These are phyloP conservation scores for Rhododendron simsii DNA, from an alignment of 148 eudicot species.

Conservation along the genomic window DNA sequence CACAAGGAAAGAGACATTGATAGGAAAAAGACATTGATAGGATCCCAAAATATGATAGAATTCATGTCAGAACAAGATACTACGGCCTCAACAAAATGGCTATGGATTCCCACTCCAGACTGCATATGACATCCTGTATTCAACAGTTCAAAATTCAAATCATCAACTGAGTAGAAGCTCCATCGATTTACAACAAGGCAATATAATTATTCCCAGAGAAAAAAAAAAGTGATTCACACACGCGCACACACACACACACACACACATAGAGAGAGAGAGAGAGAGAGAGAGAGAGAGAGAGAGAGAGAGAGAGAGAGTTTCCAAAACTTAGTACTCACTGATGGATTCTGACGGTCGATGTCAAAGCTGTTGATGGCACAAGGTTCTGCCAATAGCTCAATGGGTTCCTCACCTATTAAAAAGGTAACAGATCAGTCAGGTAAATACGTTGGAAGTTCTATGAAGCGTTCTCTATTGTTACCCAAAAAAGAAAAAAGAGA, in stretches of 20 bases:
- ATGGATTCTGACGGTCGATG: slow-evolving; percentile 20
- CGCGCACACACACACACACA: no score
- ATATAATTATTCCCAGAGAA: not conserved
- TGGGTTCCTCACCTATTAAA: slow-evolving; percentile 48
- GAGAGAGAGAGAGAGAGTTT: not conserved
- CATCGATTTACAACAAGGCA: not conserved
- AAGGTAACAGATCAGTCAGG: not conserved
- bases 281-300: no score
- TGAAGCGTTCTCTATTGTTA: not conserved
- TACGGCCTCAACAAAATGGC: slow-evolving; percentile 64
- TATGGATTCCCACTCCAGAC: slow-evolving; percentile 92
- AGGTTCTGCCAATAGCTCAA: slow-evolving; percentile 72
- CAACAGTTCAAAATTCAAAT: slow-evolving; percentile 9
- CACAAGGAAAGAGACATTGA: not conserved
- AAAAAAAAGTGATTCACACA: not conserved
- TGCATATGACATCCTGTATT: slow-evolving; percentile 69
- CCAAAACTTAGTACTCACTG: slow-evolving; percentile 1
- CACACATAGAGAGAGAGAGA: not conserved
- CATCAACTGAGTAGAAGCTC: not conserved
- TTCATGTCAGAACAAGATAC: slow-evolving; percentile 12
- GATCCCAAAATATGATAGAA: not conserved
- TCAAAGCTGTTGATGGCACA: slow-evolving; percentile 47
- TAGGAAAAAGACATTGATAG: not conserved
- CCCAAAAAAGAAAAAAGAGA: not conserved
- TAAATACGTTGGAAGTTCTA: not conserved